A percentile compares a stretch with the other conserved stretches of the same genome.
Conservation (phyloP, 441 rosid genomes). For the Populus hybrid region DNA sequence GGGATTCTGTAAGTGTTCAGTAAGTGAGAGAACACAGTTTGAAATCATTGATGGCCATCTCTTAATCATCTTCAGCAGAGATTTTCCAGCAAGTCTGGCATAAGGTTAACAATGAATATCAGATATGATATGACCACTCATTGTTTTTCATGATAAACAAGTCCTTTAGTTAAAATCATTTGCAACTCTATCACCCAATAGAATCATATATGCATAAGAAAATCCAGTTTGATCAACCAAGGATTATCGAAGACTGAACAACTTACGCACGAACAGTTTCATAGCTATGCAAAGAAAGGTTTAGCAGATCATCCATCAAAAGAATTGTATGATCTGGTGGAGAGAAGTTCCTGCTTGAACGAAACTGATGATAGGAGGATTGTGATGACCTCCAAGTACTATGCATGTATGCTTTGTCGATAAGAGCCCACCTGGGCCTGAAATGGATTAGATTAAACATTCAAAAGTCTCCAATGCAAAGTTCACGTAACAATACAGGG, state of each 20-base stretch:
- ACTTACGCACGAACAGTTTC: slow-evolving; percentile 98
- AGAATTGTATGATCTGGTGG: slow-evolving; percentile 69
- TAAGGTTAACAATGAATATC: slow-evolving; percentile 31
- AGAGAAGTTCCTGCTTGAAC: slow-evolving; percentile 68
- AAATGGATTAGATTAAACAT: slow-evolving; percentile 23
- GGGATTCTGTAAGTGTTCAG: slow-evolving; percentile 63
- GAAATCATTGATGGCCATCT: slow-evolving; percentile 96
- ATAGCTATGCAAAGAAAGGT: slow-evolving; percentile 87
- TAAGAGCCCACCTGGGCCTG: slow-evolving; percentile 99
- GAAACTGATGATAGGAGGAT: slow-evolving; percentile 84
- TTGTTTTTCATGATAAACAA: background rate
- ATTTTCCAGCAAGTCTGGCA: slow-evolving; percentile 90
- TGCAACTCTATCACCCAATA: background rate
- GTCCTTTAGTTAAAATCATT: too few species aligned
- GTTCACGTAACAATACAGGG: slow-evolving; percentile 12
- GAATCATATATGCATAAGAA: background rate
- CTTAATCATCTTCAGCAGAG: slow-evolving; percentile 87
- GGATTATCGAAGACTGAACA: slow-evolving; percentile 20
- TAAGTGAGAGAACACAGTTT: slow-evolving; percentile 75
- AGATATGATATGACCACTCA: slow-evolving; percentile 6
- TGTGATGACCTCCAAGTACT: slow-evolving; percentile 97
- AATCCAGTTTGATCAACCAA: slow-evolving; percentile 10
- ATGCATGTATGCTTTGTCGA: slow-evolving; percentile 98
- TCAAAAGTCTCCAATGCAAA: slow-evolving; percentile 9
- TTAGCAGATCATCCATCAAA: slow-evolving; percentile 85